phyloP scores from a whole-genome alignment of 2,329 filamentous ascomycete genomes.

The Pezicula neosporulosa region DNA sequence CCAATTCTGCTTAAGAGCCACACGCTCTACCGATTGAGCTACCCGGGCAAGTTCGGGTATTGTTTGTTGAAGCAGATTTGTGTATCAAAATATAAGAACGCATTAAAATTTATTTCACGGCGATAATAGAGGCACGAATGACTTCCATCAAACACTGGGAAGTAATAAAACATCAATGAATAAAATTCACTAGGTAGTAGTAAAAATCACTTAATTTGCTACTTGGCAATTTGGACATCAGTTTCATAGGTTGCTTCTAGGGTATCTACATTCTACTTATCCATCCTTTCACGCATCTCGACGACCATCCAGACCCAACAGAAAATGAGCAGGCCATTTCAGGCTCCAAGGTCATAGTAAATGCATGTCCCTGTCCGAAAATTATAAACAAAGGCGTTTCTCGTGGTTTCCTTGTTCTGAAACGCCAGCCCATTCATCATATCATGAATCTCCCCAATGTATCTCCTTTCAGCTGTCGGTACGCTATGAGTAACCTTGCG shows the following conservation, averaged over 20 bases:
- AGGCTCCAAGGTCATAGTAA: conserved; percentile 71
- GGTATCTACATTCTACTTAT: no score
- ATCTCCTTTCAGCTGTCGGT: conserved; percentile 74
- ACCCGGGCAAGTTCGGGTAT: conserved; percentile 12
- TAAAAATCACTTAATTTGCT: no score
- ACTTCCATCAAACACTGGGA: no score
- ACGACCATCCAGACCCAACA: no score
- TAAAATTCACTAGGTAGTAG: no score
- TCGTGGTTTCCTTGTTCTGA: conserved; percentile 53
- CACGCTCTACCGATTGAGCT: conserved; percentile 30
- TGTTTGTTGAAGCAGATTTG: neutral
- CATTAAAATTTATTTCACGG: neutral
- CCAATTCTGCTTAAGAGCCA: conserved; percentile 13
- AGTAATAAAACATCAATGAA: no score
- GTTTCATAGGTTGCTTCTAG: no score
- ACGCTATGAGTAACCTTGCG: conserved; percentile 74
- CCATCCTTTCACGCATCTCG: no score
- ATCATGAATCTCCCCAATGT: conserved; percentile 78
- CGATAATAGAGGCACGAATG: no score
- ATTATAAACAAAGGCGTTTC: conserved; percentile 87
- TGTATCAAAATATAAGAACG: neutral
- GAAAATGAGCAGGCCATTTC: neutral
- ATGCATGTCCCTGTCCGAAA: conserved; percentile 81
- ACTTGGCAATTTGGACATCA: no score
- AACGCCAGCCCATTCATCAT: conserved; percentile 62